A percentile compares a stretch with the other conserved stretches of the same genome.
These are phyloP conservation scores for Rosa persica DNA, from an alignment of 306 rosid genomes.

Conservation along the genomic window DNA sequence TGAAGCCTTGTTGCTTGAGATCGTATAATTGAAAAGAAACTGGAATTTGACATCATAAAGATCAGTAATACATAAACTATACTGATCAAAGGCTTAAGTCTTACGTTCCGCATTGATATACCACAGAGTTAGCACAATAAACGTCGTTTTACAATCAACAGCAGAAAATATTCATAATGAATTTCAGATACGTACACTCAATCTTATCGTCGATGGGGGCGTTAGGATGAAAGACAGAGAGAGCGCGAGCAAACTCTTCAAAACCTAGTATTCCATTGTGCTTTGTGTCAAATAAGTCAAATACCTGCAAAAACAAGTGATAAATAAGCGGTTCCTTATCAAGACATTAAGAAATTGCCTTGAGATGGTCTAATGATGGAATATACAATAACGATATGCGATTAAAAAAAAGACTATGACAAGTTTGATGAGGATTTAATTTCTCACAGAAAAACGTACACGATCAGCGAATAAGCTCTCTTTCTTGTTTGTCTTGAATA, in stretches of 20 bases:
- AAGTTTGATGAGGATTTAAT: conserved; percentile 16
- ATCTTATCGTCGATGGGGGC: conserved; percentile 95
- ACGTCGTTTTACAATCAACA: background rate
- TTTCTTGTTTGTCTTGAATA: conserved; percentile 96
- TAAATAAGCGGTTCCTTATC: conserved; percentile 18
- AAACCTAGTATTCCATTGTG: conserved; percentile 97
- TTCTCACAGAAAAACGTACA: conserved; percentile 47
- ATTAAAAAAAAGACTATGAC: background rate
- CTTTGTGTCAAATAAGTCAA: conserved; percentile 93
- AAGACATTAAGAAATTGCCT: conserved; percentile 22
- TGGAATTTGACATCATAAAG: conserved; percentile 41
- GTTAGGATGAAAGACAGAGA: conserved; percentile 95
- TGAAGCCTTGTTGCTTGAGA: conserved; percentile 98
- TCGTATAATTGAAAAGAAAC: conserved; percentile 97
- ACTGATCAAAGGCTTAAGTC: background rate
- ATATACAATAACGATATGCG: background rate
- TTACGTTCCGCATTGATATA: background rate
- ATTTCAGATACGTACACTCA: conserved; percentile 59
- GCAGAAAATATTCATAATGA: background rate
- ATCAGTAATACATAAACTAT: background rate
- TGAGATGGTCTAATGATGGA: background rate
- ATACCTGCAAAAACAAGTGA: conserved; percentile 53
- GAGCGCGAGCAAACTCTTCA: conserved; percentile 97
- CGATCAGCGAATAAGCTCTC: conserved; percentile 97
- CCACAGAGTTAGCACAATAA: background rate